Percentiles rank a stretch among this genome's conserved stretches.
These are phyloP conservation scores for Tolypocladium nubicola DNA, from an alignment of 2,329 filamentous ascomycete species.

Conservation along the genomic window DNA sequence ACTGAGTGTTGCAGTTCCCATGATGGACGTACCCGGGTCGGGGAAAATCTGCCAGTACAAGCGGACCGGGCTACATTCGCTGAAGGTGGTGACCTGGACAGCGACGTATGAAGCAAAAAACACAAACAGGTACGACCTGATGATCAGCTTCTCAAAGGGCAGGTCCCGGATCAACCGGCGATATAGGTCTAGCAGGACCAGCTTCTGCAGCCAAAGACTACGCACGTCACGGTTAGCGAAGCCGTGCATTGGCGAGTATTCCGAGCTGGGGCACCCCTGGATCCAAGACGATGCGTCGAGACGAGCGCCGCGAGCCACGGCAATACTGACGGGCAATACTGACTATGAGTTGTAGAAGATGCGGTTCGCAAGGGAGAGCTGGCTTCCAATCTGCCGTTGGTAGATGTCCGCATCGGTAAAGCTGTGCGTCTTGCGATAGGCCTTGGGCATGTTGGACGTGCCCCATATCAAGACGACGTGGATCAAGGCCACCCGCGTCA, in stretches of 20 bases:
- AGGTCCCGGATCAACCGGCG: constrained; percentile 12
- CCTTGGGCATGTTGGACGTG: constrained; percentile 20
- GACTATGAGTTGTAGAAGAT: constrained; percentile 23
- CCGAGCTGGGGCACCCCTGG: too few species aligned
- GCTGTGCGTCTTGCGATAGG: constrained; percentile 8
- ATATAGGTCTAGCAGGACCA: constrained; percentile 16
- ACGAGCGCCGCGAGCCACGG: too few species aligned
- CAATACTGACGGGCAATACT: constrained; percentile 7
- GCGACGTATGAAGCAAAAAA: constrained; percentile 19
- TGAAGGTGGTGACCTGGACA: constrained; percentile 21
- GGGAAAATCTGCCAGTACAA: constrained; percentile 47
- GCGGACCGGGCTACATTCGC: constrained; percentile 32
- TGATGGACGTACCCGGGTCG: constrained; percentile 17
- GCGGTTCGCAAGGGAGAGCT: constrained; percentile 20
- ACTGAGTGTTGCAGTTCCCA: too few species aligned
- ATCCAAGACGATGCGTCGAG: too few species aligned
- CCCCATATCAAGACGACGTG: constrained; percentile 25
- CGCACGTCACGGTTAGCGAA: not conserved
- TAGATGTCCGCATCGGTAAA: constrained; percentile 21
- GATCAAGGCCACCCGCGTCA: constrained; percentile 15
- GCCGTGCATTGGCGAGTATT: too few species aligned
- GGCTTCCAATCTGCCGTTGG: constrained; percentile 21
- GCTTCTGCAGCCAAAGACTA: constrained; percentile 18
- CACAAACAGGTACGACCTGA: constrained; percentile 13
- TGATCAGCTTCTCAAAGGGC: constrained; percentile 12